Evolutionary conservation across 805 yeast genomes (phyloP).

Genomic region (Myxozyma monticola): DNA sequence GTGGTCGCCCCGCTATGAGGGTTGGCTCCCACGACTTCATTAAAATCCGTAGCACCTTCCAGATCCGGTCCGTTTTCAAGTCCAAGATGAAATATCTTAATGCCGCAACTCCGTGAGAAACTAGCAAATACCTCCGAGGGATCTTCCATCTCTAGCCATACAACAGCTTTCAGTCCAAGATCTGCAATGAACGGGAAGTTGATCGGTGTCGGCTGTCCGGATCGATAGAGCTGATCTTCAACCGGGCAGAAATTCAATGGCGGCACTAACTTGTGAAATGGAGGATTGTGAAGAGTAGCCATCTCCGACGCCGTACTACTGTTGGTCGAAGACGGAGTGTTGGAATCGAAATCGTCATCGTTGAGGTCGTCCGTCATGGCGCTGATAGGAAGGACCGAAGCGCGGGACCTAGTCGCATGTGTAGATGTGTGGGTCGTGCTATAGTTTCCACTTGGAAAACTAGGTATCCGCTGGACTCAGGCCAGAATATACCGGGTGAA

Average conservation of each 20-base stretch:
- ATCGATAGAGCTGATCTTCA: constrained; percentile 78
- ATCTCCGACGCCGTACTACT: constrained; percentile 26
- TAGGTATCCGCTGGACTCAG: no score
- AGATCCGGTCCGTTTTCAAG: constrained; percentile 50
- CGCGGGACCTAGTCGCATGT: no score
- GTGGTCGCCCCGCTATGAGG: not conserved
- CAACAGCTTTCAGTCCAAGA: constrained; percentile 70
- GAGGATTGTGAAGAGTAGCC: constrained; percentile 49
- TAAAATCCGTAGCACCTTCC: constrained; percentile 14
- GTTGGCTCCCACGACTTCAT: not conserved
- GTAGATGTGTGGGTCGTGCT: no score
- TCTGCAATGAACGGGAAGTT: constrained; percentile 82
- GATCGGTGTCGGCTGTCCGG: constrained; percentile 94
- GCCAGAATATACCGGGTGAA: no score
- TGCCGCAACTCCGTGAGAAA: constrained; percentile 71
- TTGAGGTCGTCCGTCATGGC: constrained; percentile 26
- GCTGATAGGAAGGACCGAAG: no score
- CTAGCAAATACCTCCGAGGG: constrained; percentile 86
- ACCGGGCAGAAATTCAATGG: constrained; percentile 96
- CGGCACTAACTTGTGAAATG: constrained; percentile 74
- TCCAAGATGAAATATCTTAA: constrained; percentile 79
- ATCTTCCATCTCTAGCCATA: constrained; percentile 95
- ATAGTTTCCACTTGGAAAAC: no score
- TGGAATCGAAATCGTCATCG: constrained; percentile 31
- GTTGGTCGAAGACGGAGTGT: constrained; percentile 30